phyloP scores from a whole-genome alignment of 2,329 filamentous ascomycete species.

The Fusarium denticulatum region DNA sequence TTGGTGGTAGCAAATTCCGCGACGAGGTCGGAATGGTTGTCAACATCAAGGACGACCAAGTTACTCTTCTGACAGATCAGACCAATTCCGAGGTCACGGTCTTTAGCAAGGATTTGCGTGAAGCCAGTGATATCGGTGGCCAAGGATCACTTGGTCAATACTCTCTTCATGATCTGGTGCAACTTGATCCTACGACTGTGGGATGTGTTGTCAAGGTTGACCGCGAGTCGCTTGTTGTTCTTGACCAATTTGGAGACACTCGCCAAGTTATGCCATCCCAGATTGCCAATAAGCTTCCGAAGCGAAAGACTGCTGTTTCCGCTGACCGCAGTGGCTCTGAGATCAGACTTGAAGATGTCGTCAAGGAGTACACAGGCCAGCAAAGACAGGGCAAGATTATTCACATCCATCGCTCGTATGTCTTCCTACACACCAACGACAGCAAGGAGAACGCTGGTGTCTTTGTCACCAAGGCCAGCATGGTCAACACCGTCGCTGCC shows the following conservation, averaged over 20 bases:
- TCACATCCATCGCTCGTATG: constrained; percentile 91
- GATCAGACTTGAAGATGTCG: constrained; percentile 89
- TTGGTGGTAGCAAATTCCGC: constrained; percentile 91
- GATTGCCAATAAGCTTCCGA: constrained; percentile 87
- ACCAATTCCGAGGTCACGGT: constrained; percentile 94
- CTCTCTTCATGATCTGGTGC: constrained; percentile 91
- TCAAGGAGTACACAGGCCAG: constrained; percentile 90
- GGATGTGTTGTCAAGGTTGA: constrained; percentile 96
- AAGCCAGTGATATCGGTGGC: constrained; percentile 91
- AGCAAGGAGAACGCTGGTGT: constrained; percentile 88
- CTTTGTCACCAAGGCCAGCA: constrained; percentile 85
- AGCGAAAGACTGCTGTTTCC: constrained; percentile 84
- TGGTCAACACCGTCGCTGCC: constrained; percentile 90
- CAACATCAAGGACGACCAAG: constrained; percentile 88
- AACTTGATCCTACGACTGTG: constrained; percentile 91
- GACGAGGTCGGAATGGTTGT: constrained; percentile 98
- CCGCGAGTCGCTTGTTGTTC: constrained; percentile 85
- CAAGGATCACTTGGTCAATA: constrained; percentile 87
- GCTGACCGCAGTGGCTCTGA: constrained; percentile 94
- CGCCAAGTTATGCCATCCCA: constrained; percentile 89
- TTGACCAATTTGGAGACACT: constrained; percentile 89
- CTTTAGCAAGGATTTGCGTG: constrained; percentile 95
- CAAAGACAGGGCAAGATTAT: constrained; percentile 87
- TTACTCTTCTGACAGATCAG: constrained; percentile 92
- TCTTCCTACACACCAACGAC: constrained; percentile 88